Evolutionary conservation across 768 basidiomycete genomes (phyloP).

Genomic region (Cystofilobasidium ferigula): DNA sequence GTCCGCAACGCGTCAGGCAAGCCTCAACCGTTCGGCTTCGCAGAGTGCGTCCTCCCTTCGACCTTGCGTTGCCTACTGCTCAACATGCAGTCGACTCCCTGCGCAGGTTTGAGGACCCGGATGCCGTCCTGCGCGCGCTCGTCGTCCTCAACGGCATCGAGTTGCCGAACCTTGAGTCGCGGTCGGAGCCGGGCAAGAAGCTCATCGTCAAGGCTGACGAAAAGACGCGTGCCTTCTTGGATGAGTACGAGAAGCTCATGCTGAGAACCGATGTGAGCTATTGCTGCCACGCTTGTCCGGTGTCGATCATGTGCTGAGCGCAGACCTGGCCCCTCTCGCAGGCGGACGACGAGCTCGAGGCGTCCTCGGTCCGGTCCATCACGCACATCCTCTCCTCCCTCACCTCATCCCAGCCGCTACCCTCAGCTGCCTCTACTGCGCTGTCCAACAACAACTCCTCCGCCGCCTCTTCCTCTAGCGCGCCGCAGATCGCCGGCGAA

Average conservation of each 20-base stretch:
- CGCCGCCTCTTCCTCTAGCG: constrained; percentile 22
- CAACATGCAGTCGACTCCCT: not conserved
- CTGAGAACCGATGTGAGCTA: constrained; percentile 70
- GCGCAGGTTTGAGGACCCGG: constrained; percentile 59
- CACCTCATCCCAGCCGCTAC: constrained; percentile 30
- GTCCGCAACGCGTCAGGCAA: constrained; percentile 85
- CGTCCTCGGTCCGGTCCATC: constrained; percentile 49
- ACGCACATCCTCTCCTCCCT: constrained; percentile 25
- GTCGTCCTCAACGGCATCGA: constrained; percentile 54
- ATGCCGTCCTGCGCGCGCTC: constrained; percentile 70
- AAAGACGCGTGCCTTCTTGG: constrained; percentile 77
- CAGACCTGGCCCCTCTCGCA: constrained; percentile 34
- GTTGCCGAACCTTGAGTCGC: constrained; percentile 53
- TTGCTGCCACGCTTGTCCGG: constrained; percentile 3
- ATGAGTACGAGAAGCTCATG: constrained; percentile 68
- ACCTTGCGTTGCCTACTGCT: not conserved
- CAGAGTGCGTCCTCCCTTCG: constrained; percentile 48
- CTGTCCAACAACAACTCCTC: not conserved
- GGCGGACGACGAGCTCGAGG: constrained; percentile 58
- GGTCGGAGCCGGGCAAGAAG: constrained; percentile 50
- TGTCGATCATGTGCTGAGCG: constrained; percentile 5
- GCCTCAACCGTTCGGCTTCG: constrained; percentile 94
- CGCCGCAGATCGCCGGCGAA: constrained; percentile 14
- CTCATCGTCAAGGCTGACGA: constrained; percentile 87
- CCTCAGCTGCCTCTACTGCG: constrained; percentile 49